phyloP scores from a whole-genome alignment of 1,139 yeast genomes.

The Yueomyces sp. region DNA sequence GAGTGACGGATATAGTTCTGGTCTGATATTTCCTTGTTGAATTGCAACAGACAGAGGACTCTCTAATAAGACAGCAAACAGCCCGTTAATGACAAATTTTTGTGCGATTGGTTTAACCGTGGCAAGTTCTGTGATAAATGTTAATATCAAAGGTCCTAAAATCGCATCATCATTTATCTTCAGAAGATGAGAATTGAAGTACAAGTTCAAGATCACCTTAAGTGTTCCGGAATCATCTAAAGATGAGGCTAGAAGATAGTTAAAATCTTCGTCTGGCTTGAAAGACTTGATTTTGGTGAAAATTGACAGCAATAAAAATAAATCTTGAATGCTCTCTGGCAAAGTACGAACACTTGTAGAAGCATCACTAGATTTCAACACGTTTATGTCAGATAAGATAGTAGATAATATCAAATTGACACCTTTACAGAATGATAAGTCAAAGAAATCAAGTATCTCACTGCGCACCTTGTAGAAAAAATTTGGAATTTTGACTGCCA shows the following conservation, averaged over 20 bases:
- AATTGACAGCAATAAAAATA: slow-evolving; percentile 49
- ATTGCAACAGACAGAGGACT: slow-evolving; percentile 59
- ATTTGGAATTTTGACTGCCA: slow-evolving; percentile 31
- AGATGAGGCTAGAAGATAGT: slow-evolving; percentile 38
- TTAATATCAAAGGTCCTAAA: slow-evolving; percentile 62
- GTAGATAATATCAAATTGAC: slow-evolving; percentile 41
- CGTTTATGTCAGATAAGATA: slow-evolving; percentile 41
- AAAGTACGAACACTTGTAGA: slow-evolving; percentile 23
- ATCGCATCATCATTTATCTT: slow-evolving; percentile 50
- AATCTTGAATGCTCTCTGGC: slow-evolving; percentile 46
- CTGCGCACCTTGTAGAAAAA: slow-evolving; percentile 38
- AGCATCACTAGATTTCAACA: slow-evolving; percentile 22
- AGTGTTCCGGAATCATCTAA: slow-evolving; percentile 50
- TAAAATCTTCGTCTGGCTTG: slow-evolving; percentile 38
- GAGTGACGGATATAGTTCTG: slow-evolving; percentile 39
- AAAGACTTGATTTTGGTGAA: slow-evolving; percentile 44
- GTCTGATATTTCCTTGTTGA: slow-evolving; percentile 50
- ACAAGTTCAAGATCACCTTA: slow-evolving; percentile 49
- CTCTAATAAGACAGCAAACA: slow-evolving; percentile 59
- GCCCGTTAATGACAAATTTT: slow-evolving; percentile 48
- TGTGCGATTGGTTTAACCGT: slow-evolving; percentile 54
- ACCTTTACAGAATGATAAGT: slow-evolving; percentile 46
- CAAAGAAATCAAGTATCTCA: slow-evolving; percentile 44
- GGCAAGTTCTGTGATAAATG: slow-evolving; percentile 59
- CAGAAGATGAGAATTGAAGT: slow-evolving; percentile 54